These are phyloP conservation scores for Dissophora globulifera DNA, from an alignment of 192 early-diverging fungal species.

Conservation along the genomic window DNA sequence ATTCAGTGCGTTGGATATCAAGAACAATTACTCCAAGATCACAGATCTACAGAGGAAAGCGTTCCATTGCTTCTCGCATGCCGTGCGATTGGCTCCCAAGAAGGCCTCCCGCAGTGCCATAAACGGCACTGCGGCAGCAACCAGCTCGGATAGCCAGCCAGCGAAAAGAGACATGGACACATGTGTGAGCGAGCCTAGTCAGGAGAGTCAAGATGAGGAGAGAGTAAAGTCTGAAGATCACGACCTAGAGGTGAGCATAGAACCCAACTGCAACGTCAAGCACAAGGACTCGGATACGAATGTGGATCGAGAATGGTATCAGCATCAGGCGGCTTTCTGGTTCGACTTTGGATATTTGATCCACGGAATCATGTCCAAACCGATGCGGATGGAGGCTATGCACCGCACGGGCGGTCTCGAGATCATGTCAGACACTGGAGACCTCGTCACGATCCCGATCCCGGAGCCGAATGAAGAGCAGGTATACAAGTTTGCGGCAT, in stretches of 20 bases:
- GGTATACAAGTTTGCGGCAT: slow-evolving; percentile 56
- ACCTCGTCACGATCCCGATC: slow-evolving; percentile 3
- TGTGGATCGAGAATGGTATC: slow-evolving; percentile 31
- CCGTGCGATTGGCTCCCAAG: slow-evolving; percentile 35
- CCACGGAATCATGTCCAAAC: slow-evolving; percentile 59
- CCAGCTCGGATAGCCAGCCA: background rate
- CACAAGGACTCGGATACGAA: background rate
- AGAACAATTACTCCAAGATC: slow-evolving; percentile 59
- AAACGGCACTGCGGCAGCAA: background rate
- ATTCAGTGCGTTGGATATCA: slow-evolving; percentile 69
- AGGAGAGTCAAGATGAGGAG: background rate
- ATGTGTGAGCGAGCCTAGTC: slow-evolving; percentile 5
- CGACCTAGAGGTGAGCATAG: slow-evolving; percentile 1
- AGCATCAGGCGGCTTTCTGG: slow-evolving; percentile 54
- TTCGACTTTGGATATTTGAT: slow-evolving; percentile 61
- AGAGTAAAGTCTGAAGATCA: slow-evolving; percentile 3
- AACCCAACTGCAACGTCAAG: slow-evolving; percentile 1
- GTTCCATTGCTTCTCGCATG: slow-evolving; percentile 73
- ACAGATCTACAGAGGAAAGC: slow-evolving; percentile 70
- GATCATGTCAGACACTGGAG: slow-evolving; percentile 27
- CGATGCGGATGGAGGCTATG: slow-evolving; percentile 66
- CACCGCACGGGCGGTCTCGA: slow-evolving; percentile 10
- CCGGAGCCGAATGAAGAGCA: slow-evolving; percentile 40
- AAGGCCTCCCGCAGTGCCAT: background rate
- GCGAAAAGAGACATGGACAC: background rate